phyloP scores from a whole-genome alignment of 2,329 filamentous ascomycete genomes.

The Pezicula radicicola region DNA sequence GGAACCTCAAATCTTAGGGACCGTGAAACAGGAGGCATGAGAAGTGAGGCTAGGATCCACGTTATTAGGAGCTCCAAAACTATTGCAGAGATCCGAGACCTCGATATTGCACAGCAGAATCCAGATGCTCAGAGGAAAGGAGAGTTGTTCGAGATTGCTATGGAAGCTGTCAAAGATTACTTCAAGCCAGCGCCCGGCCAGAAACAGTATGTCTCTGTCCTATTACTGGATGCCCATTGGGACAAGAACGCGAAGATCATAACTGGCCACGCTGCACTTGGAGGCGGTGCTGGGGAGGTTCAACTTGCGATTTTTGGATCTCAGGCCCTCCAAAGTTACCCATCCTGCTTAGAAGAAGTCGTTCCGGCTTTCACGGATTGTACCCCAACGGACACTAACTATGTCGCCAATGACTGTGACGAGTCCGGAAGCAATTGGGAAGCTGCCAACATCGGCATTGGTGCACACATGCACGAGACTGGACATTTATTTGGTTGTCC shows the following conservation, averaged over 20 bases:
- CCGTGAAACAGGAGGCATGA: slow-evolving; percentile 66
- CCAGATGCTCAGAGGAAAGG: slow-evolving; percentile 64
- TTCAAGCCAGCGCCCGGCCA: slow-evolving; percentile 75
- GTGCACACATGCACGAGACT: slow-evolving; percentile 86
- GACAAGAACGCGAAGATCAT: slow-evolving; percentile 68
- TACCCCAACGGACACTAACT: slow-evolving; percentile 78
- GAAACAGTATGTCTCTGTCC: slow-evolving; percentile 81
- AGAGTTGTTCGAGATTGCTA: slow-evolving; percentile 74
- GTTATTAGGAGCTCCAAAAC: slow-evolving; percentile 81
- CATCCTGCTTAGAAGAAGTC: slow-evolving; percentile 83
- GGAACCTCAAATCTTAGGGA: slow-evolving; percentile 79
- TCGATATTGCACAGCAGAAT: slow-evolving; percentile 78
- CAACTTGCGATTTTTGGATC: slow-evolving; percentile 90
- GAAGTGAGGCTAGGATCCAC: slow-evolving; percentile 89
- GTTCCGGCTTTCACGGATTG: slow-evolving; percentile 87
- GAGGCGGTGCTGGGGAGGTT: slow-evolving; percentile 69
- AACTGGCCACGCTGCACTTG: slow-evolving; percentile 80
- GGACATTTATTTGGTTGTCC: slow-evolving; percentile 89
- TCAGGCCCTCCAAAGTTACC: slow-evolving; percentile 88
- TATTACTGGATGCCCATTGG: slow-evolving; percentile 89
- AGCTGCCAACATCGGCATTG: slow-evolving; percentile 90
- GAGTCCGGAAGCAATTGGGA: slow-evolving; percentile 93
- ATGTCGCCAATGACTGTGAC: slow-evolving; percentile 81
- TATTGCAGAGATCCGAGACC: slow-evolving; percentile 75
- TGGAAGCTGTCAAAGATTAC: slow-evolving; percentile 73